Percentiles rank a stretch among this genome's conserved stretches.
Conservation (phyloP, 257 asterid genomes). For the Nicotiana otophora region DNA sequence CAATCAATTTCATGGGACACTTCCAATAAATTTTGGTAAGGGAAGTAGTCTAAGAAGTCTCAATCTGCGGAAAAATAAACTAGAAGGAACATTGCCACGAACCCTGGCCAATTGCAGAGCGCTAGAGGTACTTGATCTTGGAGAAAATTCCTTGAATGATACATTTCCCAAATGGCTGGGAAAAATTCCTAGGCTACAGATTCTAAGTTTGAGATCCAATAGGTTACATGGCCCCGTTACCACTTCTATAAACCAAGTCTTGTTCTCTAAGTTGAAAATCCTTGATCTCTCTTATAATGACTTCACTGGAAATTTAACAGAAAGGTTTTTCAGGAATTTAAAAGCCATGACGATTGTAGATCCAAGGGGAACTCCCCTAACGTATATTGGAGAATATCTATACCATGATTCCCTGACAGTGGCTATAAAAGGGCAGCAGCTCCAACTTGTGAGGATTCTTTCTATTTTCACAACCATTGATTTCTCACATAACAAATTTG, state of each 20-base stretch:
- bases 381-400: not conserved
- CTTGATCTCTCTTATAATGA: constrained; percentile 24
- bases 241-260: not conserved
- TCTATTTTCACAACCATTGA: constrained; percentile 1
- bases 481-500: constrained; percentile 4
- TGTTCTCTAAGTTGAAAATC: constrained; percentile 16
- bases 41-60: constrained; percentile 16
- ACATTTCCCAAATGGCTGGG: constrained; percentile 27
- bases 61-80: constrained; percentile 17
- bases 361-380: not conserved
- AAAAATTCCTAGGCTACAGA: constrained; percentile 19
- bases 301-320: constrained; percentile 20
- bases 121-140: constrained; percentile 27
- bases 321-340: constrained; percentile 5
- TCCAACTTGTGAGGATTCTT: constrained; percentile 15
- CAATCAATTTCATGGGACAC: not conserved
- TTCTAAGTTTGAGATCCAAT: constrained; percentile 29
- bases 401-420: constrained; percentile 21
- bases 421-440: constrained; percentile 14
- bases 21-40: constrained; percentile 16
- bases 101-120: constrained; percentile 19
- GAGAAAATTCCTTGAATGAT: constrained; percentile 22
- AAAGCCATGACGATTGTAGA: constrained; percentile 14
- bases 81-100: constrained; percentile 24
- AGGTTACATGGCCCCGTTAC: constrained; percentile 14